These are phyloP conservation scores for Groenewaldozyma salmanticensis DNA, from an alignment of 805 yeast genomes.

Conservation along the genomic window DNA sequence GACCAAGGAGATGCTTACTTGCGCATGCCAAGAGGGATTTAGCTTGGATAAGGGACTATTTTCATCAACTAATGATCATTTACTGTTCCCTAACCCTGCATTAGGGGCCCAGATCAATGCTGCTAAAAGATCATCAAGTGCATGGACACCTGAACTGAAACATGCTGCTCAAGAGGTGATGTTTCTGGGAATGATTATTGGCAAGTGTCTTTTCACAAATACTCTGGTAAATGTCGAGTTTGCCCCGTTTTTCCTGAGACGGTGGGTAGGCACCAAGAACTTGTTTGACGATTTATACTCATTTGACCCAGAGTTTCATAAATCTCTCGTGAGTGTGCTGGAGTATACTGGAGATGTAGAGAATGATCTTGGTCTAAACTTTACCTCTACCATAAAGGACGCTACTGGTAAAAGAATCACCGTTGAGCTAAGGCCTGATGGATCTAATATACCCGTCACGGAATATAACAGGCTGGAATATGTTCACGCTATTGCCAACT, in stretches of 20 bases:
- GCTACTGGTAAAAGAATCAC: conserved; percentile 23
- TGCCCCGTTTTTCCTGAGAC: conserved; percentile 74
- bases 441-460: conserved; percentile 48
- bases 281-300: conserved; percentile 72
- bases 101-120: conserved; percentile 26
- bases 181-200: conserved; percentile 76
- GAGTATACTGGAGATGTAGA: conserved; percentile 47
- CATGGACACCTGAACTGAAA: conserved; percentile 4
- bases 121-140: conserved; percentile 2
- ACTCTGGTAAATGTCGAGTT: conserved; percentile 73
- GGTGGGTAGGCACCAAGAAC: conserved; percentile 41
- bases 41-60: conserved; percentile 33
- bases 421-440: conserved; percentile 54
- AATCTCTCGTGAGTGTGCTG: conserved; percentile 52
- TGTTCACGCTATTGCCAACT: conserved; percentile 67
- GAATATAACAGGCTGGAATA: conserved; percentile 57
- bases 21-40: conserved; percentile 63
- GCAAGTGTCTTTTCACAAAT: conserved; percentile 80
- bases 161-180: conserved; percentile 22
- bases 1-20: conserved; percentile 80
- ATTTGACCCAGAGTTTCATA: conserved; percentile 59
- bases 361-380: conserved; percentile 47
- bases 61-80: conserved; percentile 40
- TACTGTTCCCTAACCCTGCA: conserved; percentile 66
- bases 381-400: conserved; percentile 47